Percentiles rank a stretch among this genome's conserved stretches.
Evolutionary conservation across 2,329 filamentous ascomycete species (phyloP).

Genomic region (Arachnomyces sp.): DNA sequence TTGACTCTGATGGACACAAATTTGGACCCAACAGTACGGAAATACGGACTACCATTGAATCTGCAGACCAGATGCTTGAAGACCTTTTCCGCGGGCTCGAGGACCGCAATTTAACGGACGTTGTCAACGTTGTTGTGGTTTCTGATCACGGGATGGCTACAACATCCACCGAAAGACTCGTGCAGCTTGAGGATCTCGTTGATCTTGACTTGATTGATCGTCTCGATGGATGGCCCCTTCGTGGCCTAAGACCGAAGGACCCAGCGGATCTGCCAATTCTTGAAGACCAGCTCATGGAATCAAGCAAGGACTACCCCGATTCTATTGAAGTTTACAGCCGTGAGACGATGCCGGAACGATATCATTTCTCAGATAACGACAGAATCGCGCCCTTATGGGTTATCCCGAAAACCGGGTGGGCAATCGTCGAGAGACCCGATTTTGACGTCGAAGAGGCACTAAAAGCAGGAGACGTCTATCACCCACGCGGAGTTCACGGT

Average conservation of each 20-base stretch:
- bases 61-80: conserved; percentile 78
- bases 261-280: conserved; percentile 58
- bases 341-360: conserved; percentile 81
- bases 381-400: conserved; percentile 95
- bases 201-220: conserved; percentile 71
- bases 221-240: conserved; percentile 88
- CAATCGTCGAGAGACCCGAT: conserved; percentile 72
- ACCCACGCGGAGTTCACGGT: conserved; percentile 79
- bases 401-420: conserved; percentile 86
- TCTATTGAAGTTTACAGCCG: conserved; percentile 81
- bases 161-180: conserved; percentile 68
- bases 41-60: conserved; percentile 66
- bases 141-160: conserved; percentile 98
- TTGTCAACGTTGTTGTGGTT: conserved; percentile 93
- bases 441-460: conserved; percentile 66
- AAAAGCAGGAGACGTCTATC: conserved; percentile 59
- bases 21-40: conserved; percentile 95
- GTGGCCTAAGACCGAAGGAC: conserved; percentile 75
- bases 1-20: conserved; percentile 77
- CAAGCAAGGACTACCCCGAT: conserved; percentile 47
- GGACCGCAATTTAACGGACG: conserved; percentile 71
- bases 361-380: conserved; percentile 80
- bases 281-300: conserved; percentile 49
- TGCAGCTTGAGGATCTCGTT: conserved; percentile 85
- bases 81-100: conserved; percentile 68